A percentile compares a stretch with the other conserved stretches of the same genome.
phyloP scores from a whole-genome alignment of 129 eudicot species.

The Artemisia tridentata region DNA sequence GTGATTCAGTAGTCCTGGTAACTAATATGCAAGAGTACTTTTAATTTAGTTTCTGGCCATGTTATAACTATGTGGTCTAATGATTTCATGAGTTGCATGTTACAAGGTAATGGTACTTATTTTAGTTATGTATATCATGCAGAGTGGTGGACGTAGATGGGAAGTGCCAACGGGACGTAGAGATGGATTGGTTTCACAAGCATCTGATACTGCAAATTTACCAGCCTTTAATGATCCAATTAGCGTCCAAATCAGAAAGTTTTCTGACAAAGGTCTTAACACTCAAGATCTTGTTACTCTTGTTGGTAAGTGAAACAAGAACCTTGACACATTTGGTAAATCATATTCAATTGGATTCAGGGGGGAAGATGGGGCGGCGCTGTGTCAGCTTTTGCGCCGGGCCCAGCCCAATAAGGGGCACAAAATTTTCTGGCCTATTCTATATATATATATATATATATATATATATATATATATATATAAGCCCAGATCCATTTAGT shows the following conservation, averaged over 20 bases:
- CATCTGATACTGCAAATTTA: constrained; percentile 49
- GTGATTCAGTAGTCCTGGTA: constrained; percentile 77
- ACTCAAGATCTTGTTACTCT: constrained; percentile 67
- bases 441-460: too few species aligned
- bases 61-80: too few species aligned
- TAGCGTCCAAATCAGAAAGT: constrained; percentile 39
- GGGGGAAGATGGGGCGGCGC: too few species aligned
- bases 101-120: too few species aligned
- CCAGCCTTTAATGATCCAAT: constrained; percentile 51
- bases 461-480: too few species aligned
- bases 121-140: not conserved
- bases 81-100: too few species aligned
- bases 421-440: too few species aligned
- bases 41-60: too few species aligned
- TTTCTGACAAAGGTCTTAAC: constrained; percentile 46
- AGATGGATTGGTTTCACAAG: constrained; percentile 67
- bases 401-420: too few species aligned
- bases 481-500: too few species aligned
- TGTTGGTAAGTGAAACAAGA: constrained; percentile 46
- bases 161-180: constrained; percentile 61
- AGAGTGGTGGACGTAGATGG: constrained; percentile 57
- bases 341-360: too few species aligned
- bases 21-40: not conserved
- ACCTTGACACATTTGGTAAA: not conserved
- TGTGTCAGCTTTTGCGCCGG: too few species aligned